Conservation (phyloP, 352 stramenopile genomes). For the Globisporangium viniferum region DNA sequence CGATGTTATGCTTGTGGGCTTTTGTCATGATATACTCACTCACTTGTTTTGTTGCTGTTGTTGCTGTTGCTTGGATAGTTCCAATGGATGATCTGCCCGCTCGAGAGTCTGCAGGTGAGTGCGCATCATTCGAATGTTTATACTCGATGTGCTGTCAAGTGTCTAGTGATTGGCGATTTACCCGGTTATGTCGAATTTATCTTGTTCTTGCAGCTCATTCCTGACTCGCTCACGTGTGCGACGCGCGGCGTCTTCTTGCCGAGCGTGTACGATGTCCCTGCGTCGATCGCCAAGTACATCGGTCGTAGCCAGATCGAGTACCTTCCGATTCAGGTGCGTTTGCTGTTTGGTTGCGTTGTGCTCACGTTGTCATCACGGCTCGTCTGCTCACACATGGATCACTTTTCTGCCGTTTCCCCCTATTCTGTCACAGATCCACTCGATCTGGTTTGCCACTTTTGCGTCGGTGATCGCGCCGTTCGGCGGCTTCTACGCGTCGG, state of each 20-base stretch:
- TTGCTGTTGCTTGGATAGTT: slow-evolving; percentile 28
- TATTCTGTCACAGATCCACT: slow-evolving; percentile 86
- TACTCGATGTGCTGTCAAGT: background rate
- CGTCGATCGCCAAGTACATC: slow-evolving; percentile 78
- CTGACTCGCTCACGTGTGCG: slow-evolving; percentile 63
- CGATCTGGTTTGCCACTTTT: slow-evolving; percentile 95
- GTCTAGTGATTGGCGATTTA: background rate
- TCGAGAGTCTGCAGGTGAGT: slow-evolving; percentile 52
- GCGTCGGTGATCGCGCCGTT: slow-evolving; percentile 98
- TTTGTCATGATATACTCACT: background rate
- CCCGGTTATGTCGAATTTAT: background rate
- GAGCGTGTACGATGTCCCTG: slow-evolving; percentile 62
- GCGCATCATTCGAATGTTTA: background rate
- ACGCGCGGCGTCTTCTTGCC: slow-evolving; percentile 60
- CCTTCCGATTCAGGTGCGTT: slow-evolving; percentile 75
- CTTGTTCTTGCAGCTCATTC: slow-evolving; percentile 41
- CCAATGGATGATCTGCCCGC: slow-evolving; percentile 93
- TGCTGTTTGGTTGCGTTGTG: background rate
- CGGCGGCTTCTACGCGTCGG: slow-evolving; percentile 97
- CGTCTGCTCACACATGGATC: background rate
- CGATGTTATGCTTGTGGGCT: background rate
- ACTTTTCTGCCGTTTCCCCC: slow-evolving; percentile 12
- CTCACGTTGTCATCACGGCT: background rate
- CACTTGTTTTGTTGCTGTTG: background rate
- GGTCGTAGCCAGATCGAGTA: slow-evolving; percentile 74